phyloP scores from a whole-genome alignment of 345 rosid genomes.

The Hibiscus syriacus region DNA sequence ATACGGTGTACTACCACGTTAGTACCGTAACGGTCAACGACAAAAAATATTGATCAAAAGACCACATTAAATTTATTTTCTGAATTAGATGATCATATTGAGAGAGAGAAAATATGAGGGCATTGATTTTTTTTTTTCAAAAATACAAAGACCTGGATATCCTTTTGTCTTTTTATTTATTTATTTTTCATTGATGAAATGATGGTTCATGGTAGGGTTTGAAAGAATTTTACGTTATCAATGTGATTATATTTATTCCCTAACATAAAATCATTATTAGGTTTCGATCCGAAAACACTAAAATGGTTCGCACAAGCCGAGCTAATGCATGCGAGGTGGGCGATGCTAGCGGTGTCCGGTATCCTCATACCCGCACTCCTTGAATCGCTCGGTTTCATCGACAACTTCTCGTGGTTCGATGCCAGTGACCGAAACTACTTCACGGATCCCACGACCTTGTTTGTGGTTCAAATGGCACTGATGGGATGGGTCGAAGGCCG shows the following conservation, averaged over 20 bases:
- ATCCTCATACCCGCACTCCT: slow-evolving; percentile 79
- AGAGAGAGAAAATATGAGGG: too few species aligned
- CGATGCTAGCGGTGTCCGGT: slow-evolving; percentile 91
- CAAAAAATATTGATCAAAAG: too few species aligned
- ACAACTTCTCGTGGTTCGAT: slow-evolving; percentile 76
- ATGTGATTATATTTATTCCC: background rate
- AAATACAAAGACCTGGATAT: too few species aligned
- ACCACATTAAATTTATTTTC: too few species aligned
- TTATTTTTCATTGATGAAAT: too few species aligned
- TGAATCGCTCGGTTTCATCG: slow-evolving; percentile 54
- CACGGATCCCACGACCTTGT: slow-evolving; percentile 66
- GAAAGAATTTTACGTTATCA: background rate
- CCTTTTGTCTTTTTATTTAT: too few species aligned
- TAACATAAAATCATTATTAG: slow-evolving; percentile 22
- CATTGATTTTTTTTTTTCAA: too few species aligned
- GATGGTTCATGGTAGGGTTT: too few species aligned
- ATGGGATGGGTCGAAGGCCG: slow-evolving; percentile 94
- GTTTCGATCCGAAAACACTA: slow-evolving; percentile 76
- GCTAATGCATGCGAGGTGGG: slow-evolving; percentile 86
- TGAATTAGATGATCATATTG: too few species aligned
- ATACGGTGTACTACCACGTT: too few species aligned
- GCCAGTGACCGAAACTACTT: slow-evolving; percentile 55
- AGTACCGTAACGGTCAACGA: too few species aligned
- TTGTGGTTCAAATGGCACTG: slow-evolving; percentile 58
- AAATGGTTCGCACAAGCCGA: slow-evolving; percentile 97